Evolutionary conservation across 2,329 filamentous ascomycete genomes (phyloP).

Genomic region (Penicillium sp.): DNA sequence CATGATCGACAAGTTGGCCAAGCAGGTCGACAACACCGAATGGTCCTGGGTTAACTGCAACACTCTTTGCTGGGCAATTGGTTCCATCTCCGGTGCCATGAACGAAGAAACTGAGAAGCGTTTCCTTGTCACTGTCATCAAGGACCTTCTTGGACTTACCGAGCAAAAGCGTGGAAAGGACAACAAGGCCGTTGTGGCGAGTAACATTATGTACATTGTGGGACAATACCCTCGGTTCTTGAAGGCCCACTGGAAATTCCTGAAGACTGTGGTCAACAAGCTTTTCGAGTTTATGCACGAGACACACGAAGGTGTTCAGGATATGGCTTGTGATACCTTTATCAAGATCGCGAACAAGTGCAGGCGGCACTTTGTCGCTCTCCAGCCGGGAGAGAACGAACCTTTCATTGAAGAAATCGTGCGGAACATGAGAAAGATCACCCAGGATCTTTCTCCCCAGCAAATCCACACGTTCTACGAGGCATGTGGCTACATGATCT

Average conservation of each 20-base stretch:
- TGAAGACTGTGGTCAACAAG: conserved; percentile 99
- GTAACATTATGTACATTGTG: conserved; percentile 99
- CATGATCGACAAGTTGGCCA: conserved; percentile 97
- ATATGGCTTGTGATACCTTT: conserved; percentile 99
- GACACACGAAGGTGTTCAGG: conserved; percentile 97
- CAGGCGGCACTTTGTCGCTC: conserved; percentile 92
- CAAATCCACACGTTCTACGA: conserved; percentile 99
- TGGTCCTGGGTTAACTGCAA: conserved; percentile 99
- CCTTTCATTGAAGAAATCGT: conserved; percentile 99
- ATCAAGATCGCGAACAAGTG: conserved; percentile 99
- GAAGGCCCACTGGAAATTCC: conserved; percentile 99
- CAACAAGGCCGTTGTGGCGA: conserved; percentile 98
- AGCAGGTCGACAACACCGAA: conserved; percentile 91
- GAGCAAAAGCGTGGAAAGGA: conserved; percentile 99
- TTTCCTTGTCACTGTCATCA: conserved; percentile 97
- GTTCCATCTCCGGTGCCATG: conserved; percentile 98
- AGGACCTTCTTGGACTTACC: conserved; percentile 91
- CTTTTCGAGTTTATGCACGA: conserved; percentile 99
- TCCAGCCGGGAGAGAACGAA: conserved; percentile 91
- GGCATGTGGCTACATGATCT: conserved; percentile 98
- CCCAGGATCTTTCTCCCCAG: conserved; percentile 89
- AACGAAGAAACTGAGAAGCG: conserved; percentile 99
- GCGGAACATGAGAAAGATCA: conserved; percentile 92
- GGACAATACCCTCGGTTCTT: conserved; percentile 97
- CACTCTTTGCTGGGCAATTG: conserved; percentile 98